Conservation (phyloP, 2,329 filamentous ascomycete species). For the Penicillium brevicompactum region DNA sequence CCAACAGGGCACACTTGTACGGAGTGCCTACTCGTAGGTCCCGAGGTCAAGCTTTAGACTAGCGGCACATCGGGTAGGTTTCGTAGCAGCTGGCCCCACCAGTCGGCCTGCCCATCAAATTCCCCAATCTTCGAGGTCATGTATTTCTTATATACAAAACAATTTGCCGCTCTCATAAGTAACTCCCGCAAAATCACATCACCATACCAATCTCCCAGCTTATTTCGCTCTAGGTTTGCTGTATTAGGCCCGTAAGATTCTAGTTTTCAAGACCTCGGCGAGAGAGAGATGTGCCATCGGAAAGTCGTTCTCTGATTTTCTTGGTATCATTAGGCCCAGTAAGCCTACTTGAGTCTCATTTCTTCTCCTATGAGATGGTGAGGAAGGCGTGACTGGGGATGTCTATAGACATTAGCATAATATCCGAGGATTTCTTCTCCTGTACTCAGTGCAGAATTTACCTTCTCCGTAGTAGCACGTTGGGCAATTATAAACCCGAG, state of each 20-base stretch:
- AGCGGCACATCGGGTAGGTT: too few relatives aligned
- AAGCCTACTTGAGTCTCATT: too few relatives aligned
- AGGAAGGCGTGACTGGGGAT: neutral
- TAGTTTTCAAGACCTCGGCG: neutral
- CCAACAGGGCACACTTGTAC: too few relatives aligned
- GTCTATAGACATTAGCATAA: neutral
- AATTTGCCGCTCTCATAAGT: too few relatives aligned
- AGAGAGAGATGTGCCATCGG: neutral
- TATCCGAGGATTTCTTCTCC: neutral
- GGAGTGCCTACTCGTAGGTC: too few relatives aligned
- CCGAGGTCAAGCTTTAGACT: too few relatives aligned
- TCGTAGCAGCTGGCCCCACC: too few relatives aligned
- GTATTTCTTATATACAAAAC: too few relatives aligned
- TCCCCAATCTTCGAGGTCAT: too few relatives aligned
- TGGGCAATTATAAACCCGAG: conserved; percentile 10
- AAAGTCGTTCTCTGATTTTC: neutral
- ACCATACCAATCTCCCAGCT: too few relatives aligned
- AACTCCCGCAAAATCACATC: too few relatives aligned
- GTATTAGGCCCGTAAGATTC: neutral
- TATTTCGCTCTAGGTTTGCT: neutral
- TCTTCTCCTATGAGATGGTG: neutral
- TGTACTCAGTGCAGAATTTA: neutral
- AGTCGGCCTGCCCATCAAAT: too few relatives aligned
- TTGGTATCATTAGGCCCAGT: neutral
- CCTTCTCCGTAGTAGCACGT: neutral